Evolutionary conservation across 495 filamentous ascomycete genomes (phyloP).

Genomic region (Jackrogersella multiformis): DNA sequence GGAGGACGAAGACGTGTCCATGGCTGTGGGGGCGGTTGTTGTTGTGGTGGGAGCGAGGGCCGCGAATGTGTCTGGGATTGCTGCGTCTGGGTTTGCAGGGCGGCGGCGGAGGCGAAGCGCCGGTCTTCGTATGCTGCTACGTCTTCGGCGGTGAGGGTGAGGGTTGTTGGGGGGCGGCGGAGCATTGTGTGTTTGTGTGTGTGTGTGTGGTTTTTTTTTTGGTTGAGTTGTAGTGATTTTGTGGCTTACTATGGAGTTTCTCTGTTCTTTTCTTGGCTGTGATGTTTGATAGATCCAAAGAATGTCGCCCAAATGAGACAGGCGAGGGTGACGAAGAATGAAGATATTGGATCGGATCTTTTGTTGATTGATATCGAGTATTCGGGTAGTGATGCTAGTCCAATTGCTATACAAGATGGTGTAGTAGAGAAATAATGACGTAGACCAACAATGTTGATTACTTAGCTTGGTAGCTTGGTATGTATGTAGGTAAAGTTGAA

Average conservation of each 20-base stretch:
- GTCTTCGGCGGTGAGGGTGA: constrained; percentile 81
- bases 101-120: constrained; percentile 41
- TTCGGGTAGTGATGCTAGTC: background rate
- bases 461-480: background rate
- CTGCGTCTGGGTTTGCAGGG: constrained; percentile 41
- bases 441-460: too few relatives aligned
- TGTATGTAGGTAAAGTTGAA: too few relatives aligned
- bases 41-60: constrained; percentile 27
- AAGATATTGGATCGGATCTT: background rate
- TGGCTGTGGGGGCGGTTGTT: constrained; percentile 27
- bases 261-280: background rate
- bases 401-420: background rate
- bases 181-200: constrained; percentile 65
- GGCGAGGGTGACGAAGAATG: background rate
- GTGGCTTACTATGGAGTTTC: background rate
- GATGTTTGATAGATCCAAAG: background rate
- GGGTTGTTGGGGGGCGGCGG: constrained; percentile 79
- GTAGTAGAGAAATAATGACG: background rate
- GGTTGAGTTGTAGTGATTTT: background rate
- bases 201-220: background rate
- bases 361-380: background rate
- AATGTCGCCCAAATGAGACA: background rate
- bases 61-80: constrained; percentile 36
- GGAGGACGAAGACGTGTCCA: constrained; percentile 42
- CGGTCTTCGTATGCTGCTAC: constrained; percentile 78